Evolutionary conservation across 1,139 yeast genomes (phyloP), one percentile per base, ranked within the genome.

Genomic region (Lipomyces yarrowii): DNA sequence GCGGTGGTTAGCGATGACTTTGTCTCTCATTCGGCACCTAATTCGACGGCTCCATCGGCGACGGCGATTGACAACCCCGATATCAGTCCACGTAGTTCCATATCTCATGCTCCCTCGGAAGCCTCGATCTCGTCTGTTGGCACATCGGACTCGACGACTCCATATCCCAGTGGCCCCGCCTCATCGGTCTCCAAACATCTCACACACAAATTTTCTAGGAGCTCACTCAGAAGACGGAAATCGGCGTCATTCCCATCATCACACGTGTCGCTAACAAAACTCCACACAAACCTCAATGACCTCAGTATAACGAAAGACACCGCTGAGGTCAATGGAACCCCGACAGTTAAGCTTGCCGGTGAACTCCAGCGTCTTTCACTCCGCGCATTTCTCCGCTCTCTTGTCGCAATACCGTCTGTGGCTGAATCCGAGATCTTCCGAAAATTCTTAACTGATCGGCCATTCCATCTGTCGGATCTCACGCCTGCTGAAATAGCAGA

Each of bases 281-380:
- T 51, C 3, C 18, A 8, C 42, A 35, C 58, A 33, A 23, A 23
- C 54, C 15, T 51, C 54, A 42, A 59, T 51, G 30, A 32, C 37
- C 56, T 5, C 52, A 18, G 46, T 57, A 37, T 26, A 32, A 39
- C 39, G 30, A 56, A 39, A 39, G 63, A 55, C 57, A 46, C 63
- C 15, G 64, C 30, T n/a, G 68, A 59, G 32, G 59, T 46, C 15
- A 42, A 7, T n/a, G 48, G 18, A 42, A 33, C 46, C n/a, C 46
- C 54, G 11, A 21, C 59, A n/a, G 66, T 69, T 35, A 75, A 73
- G 39, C 75, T 86, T 6, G 82, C 84, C 0, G 80, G 89, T 30
- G 98, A 93, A 75, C 87, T 86, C 71, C 83, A 91, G 70, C 80
- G 98, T 57, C 82, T 91, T 23, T 85, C 96, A 0, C 78, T 93